Evolutionary conservation across 495 filamentous ascomycete species (phyloP).

Genomic region (Penicillium dipodomyicola): DNA sequence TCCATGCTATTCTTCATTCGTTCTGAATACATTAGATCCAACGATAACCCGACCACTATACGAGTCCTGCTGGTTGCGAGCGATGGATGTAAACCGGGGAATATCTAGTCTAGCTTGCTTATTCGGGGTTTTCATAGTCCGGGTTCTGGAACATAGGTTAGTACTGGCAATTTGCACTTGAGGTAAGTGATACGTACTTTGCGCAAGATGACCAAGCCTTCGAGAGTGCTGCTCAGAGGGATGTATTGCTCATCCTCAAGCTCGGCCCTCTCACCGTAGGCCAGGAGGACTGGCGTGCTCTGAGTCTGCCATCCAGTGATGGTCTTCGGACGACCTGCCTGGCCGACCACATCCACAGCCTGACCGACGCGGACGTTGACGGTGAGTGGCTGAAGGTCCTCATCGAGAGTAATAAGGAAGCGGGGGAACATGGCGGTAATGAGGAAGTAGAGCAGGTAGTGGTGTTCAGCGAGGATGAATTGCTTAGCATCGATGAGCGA

Average conservation of each 20-base stretch:
- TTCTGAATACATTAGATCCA: slow-evolving; percentile 45
- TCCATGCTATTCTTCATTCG: slow-evolving; percentile 38
- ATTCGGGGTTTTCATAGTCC: slow-evolving; percentile 49
- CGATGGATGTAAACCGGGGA: slow-evolving; percentile 16
- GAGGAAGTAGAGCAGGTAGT: slow-evolving; percentile 97
- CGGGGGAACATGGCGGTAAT: slow-evolving; percentile 96
- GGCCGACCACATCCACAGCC: slow-evolving; percentile 96
- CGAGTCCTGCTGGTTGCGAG: slow-evolving; percentile 19
- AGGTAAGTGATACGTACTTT: slow-evolving; percentile 63
- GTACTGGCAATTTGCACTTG: slow-evolving; percentile 4
- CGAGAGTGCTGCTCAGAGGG: slow-evolving; percentile 81
- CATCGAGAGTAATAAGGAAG: slow-evolving; percentile 93
- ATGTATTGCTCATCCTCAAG: slow-evolving; percentile 97
- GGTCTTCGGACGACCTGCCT: slow-evolving; percentile 95
- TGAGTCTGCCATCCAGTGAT: slow-evolving; percentile 99
- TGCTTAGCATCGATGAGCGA: slow-evolving; percentile 92
- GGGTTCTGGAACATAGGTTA: slow-evolving; percentile 48
- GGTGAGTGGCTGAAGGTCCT: slow-evolving; percentile 86
- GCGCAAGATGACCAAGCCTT: slow-evolving; percentile 93
- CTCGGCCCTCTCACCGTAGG: slow-evolving; percentile 92
- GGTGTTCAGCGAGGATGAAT: slow-evolving; percentile 83
- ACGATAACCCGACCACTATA: slow-evolving; percentile 28
- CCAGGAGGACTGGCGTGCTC: slow-evolving; percentile 90
- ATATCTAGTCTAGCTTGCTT: slow-evolving; percentile 30
- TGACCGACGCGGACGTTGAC: slow-evolving; percentile 98